Conservation (phyloP, 1,284 basidiomycete genomes). For the Heterobasidion occidentale region DNA sequence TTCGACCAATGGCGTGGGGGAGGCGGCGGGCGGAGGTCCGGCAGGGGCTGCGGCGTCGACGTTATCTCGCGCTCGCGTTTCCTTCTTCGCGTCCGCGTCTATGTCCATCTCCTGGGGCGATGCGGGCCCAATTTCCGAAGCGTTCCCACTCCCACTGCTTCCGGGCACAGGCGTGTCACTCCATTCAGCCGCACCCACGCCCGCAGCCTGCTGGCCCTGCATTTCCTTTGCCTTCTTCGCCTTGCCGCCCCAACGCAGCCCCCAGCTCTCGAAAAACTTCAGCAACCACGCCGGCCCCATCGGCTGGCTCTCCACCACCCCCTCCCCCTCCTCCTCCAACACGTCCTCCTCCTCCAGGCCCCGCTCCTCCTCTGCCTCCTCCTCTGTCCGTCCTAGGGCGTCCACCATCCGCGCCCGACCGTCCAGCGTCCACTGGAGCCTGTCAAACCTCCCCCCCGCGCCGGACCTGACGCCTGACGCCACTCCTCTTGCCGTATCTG, state of each 20-base stretch:
- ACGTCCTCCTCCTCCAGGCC: slow-evolving; percentile 30
- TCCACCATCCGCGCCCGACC: slow-evolving; percentile 57
- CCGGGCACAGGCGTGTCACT: no score
- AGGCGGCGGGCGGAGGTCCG: no score
- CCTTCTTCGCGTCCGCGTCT: no score
- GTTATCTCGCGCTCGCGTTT: no score
- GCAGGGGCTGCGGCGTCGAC: no score
- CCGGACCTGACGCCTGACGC: slow-evolving; percentile 15
- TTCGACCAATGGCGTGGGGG: no score
- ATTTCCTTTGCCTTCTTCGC: slow-evolving; percentile 6
- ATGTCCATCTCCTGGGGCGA: no score
- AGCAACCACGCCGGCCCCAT: slow-evolving; percentile 65
- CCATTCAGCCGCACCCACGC: slow-evolving; percentile 7
- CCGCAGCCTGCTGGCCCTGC: background rate
- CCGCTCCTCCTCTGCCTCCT: slow-evolving; percentile 65
- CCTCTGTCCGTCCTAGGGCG: slow-evolving; percentile 59
- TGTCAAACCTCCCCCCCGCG: slow-evolving; percentile 50
- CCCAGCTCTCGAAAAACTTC: slow-evolving; percentile 68
- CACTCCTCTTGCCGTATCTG: background rate
- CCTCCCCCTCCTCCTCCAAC: slow-evolving; percentile 38
- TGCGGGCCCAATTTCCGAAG: no score
- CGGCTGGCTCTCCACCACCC: slow-evolving; percentile 44
- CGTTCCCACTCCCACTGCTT: no score
- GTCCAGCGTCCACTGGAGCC: slow-evolving; percentile 62
- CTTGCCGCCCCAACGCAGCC: slow-evolving; percentile 29